Conservation (phyloP, 2,329 filamentous ascomycete species). For the Pseudogymnoascus sp. region DNA sequence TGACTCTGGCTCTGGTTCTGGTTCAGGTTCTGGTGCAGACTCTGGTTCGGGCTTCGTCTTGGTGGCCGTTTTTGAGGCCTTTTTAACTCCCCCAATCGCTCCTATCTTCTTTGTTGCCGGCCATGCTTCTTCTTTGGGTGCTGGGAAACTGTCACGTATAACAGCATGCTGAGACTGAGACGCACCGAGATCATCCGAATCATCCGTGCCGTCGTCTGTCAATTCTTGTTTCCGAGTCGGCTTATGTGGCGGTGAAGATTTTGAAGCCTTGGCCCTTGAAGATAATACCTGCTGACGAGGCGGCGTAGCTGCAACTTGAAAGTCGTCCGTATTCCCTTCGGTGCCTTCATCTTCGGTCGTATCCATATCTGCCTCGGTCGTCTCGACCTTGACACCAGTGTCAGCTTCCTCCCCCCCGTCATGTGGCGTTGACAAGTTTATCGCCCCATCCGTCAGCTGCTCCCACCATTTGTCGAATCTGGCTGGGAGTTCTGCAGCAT, state of each 20-base stretch:
- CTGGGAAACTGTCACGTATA: slow-evolving; percentile 24
- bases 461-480: slow-evolving; percentile 25
- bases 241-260: background rate
- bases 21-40: slow-evolving; percentile 10
- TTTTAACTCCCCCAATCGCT: slow-evolving; percentile 11
- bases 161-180: slow-evolving; percentile 22
- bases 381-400: slow-evolving; percentile 8
- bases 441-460: slow-evolving; percentile 20
- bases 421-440: slow-evolving; percentile 10
- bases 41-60: slow-evolving; percentile 16
- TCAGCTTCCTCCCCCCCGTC: background rate
- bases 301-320: slow-evolving; percentile 28
- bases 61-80: slow-evolving; percentile 18
- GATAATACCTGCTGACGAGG: slow-evolving; percentile 14
- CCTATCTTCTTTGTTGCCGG: slow-evolving; percentile 14
- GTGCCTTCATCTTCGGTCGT: slow-evolving; percentile 4
- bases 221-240: background rate
- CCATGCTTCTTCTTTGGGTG: slow-evolving; percentile 13
- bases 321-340: slow-evolving; percentile 22
- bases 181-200: slow-evolving; percentile 22
- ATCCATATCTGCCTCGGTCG: background rate
- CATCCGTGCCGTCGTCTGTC: slow-evolving; percentile 19
- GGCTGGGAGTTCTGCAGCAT: background rate
- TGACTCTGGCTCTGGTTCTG: slow-evolving; percentile 3
- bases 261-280: background rate